Evolutionary conservation across 2,329 filamentous ascomycete genomes (phyloP).

Genomic region (Nakataea oryzae): DNA sequence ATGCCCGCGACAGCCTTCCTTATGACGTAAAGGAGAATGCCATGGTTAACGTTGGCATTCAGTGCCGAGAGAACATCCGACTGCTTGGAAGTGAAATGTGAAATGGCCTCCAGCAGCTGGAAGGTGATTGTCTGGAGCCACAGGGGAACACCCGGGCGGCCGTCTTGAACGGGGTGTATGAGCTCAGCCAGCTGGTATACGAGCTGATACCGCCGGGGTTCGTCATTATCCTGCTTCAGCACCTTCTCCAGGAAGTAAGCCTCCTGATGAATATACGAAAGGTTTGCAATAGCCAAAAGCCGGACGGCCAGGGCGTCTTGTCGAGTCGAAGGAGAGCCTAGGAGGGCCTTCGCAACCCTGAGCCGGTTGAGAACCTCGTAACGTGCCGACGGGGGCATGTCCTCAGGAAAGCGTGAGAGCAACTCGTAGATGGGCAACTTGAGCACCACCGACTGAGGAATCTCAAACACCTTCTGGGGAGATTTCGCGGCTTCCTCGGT

Average conservation of each 20-base stretch:
- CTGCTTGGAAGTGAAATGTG: slow-evolving; percentile 65
- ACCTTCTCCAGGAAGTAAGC: slow-evolving; percentile 76
- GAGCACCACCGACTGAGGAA: slow-evolving; percentile 46
- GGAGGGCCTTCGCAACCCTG: slow-evolving; percentile 72
- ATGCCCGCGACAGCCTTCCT: slow-evolving; percentile 84
- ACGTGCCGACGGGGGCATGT: slow-evolving; percentile 60
- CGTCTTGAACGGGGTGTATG: slow-evolving; percentile 52
- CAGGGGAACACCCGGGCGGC: slow-evolving; percentile 46
- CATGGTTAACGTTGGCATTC: slow-evolving; percentile 92
- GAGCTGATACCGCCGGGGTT: slow-evolving; percentile 79
- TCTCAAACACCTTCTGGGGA: slow-evolving; percentile 50
- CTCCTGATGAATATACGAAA: slow-evolving; percentile 83
- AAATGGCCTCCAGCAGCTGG: slow-evolving; percentile 73
- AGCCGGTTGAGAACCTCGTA: slow-evolving; percentile 83
- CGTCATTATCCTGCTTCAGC: slow-evolving; percentile 77
- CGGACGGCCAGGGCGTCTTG: slow-evolving; percentile 72
- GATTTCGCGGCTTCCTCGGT: slow-evolving; percentile 28
- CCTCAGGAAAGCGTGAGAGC: slow-evolving; percentile 42
- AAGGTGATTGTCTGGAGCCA: slow-evolving; percentile 77
- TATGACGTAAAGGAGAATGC: slow-evolving; percentile 84
- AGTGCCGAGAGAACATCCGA: slow-evolving; percentile 82
- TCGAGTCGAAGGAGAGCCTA: slow-evolving; percentile 52
- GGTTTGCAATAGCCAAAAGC: slow-evolving; percentile 77
- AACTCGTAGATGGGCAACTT: slow-evolving; percentile 46
- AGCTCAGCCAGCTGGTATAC: slow-evolving; percentile 88